Conservation (phyloP, 1,284 basidiomycete species). For the Gymnopus androsaceus region DNA sequence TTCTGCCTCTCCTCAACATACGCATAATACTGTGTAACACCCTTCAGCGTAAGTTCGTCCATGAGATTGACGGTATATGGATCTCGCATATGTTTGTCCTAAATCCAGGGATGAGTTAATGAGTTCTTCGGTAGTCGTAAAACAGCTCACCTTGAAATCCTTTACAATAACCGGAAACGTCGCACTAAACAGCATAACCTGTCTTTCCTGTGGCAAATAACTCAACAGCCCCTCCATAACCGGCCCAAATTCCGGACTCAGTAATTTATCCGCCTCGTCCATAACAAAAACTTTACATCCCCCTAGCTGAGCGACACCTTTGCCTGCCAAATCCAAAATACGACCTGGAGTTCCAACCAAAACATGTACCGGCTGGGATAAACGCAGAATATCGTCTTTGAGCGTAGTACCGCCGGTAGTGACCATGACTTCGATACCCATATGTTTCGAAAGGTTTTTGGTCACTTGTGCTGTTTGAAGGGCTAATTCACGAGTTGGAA, state of each 20-base stretch:
- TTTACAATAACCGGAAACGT: slow-evolving; percentile 99
- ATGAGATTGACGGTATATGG: slow-evolving; percentile 99
- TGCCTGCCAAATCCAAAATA: slow-evolving; percentile 93
- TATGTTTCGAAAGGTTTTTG: slow-evolving; percentile 95
- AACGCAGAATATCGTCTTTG: slow-evolving; percentile 95
- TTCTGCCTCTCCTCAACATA: slow-evolving; percentile 99
- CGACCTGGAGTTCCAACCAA: slow-evolving; percentile 97
- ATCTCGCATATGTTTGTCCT: slow-evolving; percentile 97
- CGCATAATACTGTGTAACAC: slow-evolving; percentile 99
- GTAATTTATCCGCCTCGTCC: slow-evolving; percentile 99
- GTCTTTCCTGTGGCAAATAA: slow-evolving; percentile 78
- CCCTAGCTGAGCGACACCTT: slow-evolving; percentile 86
- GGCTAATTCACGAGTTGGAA: slow-evolving; percentile 93
- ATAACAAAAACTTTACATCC: slow-evolving; percentile 96
- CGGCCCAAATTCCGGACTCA: slow-evolving; percentile 96
- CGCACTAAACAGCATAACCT: slow-evolving; percentile 99
- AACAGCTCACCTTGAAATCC: slow-evolving; percentile 84
- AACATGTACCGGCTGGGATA: slow-evolving; percentile 91
- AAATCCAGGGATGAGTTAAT: slow-evolving; percentile 10
- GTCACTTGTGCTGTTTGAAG: slow-evolving; percentile 97
- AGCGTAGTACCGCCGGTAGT: slow-evolving; percentile 98
- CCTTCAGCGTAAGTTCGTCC: slow-evolving; percentile 98
- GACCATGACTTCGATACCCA: slow-evolving; percentile 97
- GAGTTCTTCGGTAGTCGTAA: background rate
- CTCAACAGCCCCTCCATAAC: slow-evolving; percentile 96